Evolutionary conservation across 2,329 filamentous ascomycete genomes (phyloP), one percentile per base, ranked within the genome.

Genomic region (Cadophora sp.): DNA sequence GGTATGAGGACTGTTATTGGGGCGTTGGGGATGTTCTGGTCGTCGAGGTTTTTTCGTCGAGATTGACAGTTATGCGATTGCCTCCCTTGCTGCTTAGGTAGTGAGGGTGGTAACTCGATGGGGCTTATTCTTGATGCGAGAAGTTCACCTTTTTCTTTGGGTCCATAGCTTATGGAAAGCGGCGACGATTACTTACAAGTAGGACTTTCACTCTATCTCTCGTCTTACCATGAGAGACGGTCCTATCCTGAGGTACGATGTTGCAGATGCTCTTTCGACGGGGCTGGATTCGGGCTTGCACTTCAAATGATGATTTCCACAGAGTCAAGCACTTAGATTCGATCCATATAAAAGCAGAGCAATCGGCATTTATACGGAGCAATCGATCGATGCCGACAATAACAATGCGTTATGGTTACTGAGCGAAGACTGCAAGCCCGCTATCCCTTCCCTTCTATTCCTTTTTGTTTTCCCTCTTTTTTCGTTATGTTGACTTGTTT

Each of bases 61-160:
- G 91, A 86, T 92, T 85, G 85, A 97, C 89, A 97, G 95, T 91
- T 89, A 98, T 97, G 95, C 94, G 95, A 97, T 97, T 97, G 93
- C 92, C 83, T 82, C 78, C 68, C 48, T 51, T 68, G 30, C 67
- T 70, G 73, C 77, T 75, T 71, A 68, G 71, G 72, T 74, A 74
- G 75, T 68, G 72, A 72, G 77, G 78, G 80, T 81, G 85, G 92
- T 97, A 96, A 98, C 95, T 97, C 94, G 94, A 98, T 97, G 95
- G 95, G 95, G 95, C 95, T 97, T 94, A 98, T 97, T 97, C 93
- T 97, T 91, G 95, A 94, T 87, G 91, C 94, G 94, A 97, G 93
- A 91, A 91, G 91, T 86, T 76, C 77, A 75, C 43, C 70, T 79
- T 81, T 80, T 81, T 82, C 75, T 77, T 55, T 71, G 79, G 80